Base-by-base conservation (phyloP, 306 rosid species). In the Morella rubra region DNA sequence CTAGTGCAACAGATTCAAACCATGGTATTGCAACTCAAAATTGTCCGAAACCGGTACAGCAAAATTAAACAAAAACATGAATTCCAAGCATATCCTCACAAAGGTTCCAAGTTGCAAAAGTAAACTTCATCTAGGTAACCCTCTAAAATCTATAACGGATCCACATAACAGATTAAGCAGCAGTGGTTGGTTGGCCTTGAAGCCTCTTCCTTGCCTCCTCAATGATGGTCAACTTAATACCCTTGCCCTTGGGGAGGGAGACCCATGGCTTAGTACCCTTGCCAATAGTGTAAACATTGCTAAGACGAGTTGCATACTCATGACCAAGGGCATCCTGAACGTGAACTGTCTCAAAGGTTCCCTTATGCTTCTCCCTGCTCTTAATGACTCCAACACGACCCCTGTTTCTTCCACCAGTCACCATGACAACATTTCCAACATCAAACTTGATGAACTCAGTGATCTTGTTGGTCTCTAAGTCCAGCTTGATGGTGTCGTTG, bases 311-410 rank as follows among this genome's bases (percentile, higher is more conserved):
- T 6, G 92, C 92, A 19, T 86, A 89, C 46, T 89, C 91, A 19
- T 93, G 96, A 5, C 98, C 98, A 3, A 79, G 52, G 16, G 96
- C 81, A 77, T 93, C 98, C 86, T 93, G 96, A 11, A 93, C 80
- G 8, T 89, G 94, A 73, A 91, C 77, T 3, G 93, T 88, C 80
- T 91, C 97, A 16, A 91, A 91, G 51, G 76, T 88, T 77, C 97
- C 94, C 91, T 93, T 90, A 4, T 90, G 96, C 80, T 88, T 93
- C 76, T 90, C 98, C 81, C 97, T 85, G 87, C 40, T 91, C 84
- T 91, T 91, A 73, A 91, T 85, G 19, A 91, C 93, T 73, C 98
- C 97, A 51, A 91, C 96, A 50, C 91, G 89, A 0, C 97, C 93
- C 20, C 86, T 86, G 81, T 91, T 91, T 66, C 97, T 86, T 72